phyloP scores from a whole-genome alignment of 78 protist species.

The Blattamonas nauphoetae region DNA sequence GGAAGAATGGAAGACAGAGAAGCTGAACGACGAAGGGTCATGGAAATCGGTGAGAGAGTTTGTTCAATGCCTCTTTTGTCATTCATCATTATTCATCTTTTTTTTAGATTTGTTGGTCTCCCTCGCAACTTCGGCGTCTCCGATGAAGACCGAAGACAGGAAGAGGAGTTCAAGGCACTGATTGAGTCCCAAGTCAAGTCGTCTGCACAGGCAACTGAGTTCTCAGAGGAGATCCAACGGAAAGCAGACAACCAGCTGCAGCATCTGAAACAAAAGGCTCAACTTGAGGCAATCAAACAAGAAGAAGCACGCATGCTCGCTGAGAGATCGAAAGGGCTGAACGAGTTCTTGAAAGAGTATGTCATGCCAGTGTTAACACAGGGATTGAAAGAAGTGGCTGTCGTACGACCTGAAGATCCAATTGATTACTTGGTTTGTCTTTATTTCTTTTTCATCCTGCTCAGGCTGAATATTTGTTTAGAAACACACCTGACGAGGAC shows the following conservation, averaged over 20 bases:
- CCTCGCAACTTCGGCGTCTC: background rate
- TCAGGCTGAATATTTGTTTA: slow-evolving; percentile 58
- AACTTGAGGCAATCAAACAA: background rate
- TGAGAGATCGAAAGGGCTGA: slow-evolving; percentile 28
- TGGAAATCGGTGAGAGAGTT: background rate
- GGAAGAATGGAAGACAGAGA: background rate
- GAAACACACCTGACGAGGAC: slow-evolving; percentile 29
- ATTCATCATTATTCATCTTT: background rate
- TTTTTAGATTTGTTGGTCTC: background rate
- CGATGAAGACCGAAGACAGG: background rate
- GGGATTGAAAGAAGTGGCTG: slow-evolving; percentile 47
- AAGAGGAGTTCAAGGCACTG: background rate
- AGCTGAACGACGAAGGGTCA: background rate
- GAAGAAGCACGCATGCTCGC: slow-evolving; percentile 41
- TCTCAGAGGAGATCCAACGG: background rate
- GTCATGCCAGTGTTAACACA: slow-evolving; percentile 58
- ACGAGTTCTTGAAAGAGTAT: slow-evolving; percentile 29
- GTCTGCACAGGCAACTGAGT: no score
- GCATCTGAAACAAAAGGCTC: background rate
- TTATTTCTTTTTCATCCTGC: no score
- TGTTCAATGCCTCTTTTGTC: background rate
- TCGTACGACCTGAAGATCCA: slow-evolving; percentile 59
- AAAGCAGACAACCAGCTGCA: background rate
- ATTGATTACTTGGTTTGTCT: slow-evolving; percentile 57
- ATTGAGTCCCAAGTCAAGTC: no score